Evolutionary conservation across 768 basidiomycete species (phyloP).

Genomic region (Termitomyces heimii): DNA sequence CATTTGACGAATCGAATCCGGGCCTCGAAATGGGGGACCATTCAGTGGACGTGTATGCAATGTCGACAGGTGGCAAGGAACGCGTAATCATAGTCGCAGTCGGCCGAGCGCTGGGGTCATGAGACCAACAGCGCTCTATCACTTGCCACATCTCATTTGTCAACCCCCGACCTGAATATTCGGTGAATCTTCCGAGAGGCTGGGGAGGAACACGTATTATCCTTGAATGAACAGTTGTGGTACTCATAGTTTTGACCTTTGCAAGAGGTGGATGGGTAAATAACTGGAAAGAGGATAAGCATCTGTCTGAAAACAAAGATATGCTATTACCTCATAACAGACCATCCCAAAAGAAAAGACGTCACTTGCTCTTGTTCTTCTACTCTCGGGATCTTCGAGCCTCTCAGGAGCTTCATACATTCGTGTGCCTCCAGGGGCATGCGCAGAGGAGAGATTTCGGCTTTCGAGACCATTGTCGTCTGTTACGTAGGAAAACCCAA

Average conservation of each 20-base stretch:
- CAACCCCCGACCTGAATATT: not conserved
- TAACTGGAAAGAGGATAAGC: not conserved
- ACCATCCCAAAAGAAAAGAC: not conserved
- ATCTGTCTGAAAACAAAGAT: not conserved
- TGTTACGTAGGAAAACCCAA: slow-evolving; percentile 32
- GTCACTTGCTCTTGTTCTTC: not conserved
- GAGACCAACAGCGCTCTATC: not conserved
- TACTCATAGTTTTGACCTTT: not conserved
- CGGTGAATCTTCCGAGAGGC: not conserved
- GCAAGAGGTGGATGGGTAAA: not conserved
- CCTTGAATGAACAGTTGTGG: not conserved
- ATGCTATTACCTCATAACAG: not conserved
- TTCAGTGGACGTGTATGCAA: not conserved
- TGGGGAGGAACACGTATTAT: not conserved
- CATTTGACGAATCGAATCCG: not conserved
- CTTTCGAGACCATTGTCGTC: slow-evolving; percentile 5
- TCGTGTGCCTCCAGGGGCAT: not conserved
- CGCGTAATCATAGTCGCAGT: not conserved
- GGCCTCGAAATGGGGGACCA: not conserved
- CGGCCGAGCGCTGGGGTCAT: not conserved
- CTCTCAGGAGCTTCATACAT: not conserved
- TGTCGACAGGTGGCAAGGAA: not conserved
- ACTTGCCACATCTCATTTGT: not conserved
- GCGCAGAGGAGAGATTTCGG: not conserved
- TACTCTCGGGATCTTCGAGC: not conserved